These are phyloP conservation scores for Caloboletus firmus DNA, from an alignment of 1,284 basidiomycete genomes.

Conservation along the genomic window DNA sequence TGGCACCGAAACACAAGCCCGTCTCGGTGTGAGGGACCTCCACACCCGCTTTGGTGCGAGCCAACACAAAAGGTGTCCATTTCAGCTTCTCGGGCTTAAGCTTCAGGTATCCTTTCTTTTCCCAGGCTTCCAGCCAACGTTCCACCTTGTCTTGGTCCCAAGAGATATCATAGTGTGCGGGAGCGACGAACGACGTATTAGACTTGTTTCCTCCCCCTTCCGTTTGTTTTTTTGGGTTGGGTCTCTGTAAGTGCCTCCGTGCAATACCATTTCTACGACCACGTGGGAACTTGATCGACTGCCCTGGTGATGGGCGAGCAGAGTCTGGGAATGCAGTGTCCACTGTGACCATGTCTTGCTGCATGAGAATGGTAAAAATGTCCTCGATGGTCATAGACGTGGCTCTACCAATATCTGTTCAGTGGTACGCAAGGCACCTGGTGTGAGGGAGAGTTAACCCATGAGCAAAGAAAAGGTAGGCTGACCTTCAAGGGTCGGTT, in stretches of 20 bases:
- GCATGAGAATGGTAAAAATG: conserved; percentile 74
- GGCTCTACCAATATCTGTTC: conserved; percentile 77
- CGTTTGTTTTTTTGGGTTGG: conserved; percentile 50
- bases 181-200: conserved; percentile 58
- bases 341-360: conserved; percentile 76
- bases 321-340: conserved; percentile 50
- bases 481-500: conserved; percentile 75
- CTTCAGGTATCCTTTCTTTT: conserved; percentile 77
- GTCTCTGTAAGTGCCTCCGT: conserved; percentile 60
- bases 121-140: conserved; percentile 69
- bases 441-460: conserved; percentile 19
- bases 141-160: conserved; percentile 74
- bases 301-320: conserved; percentile 67
- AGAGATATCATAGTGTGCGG: conserved; percentile 74
- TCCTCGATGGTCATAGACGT: conserved; percentile 95
- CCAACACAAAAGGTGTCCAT: conserved; percentile 91
- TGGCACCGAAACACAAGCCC: conserved; percentile 20
- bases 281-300: conserved; percentile 70
- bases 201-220: conserved; percentile 45
- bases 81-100: conserved; percentile 86
- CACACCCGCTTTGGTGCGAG: conserved; percentile 52
- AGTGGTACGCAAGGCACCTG: conserved; percentile 16
- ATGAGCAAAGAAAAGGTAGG: conserved; percentile 12
- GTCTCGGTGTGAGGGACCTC: conserved; percentile 35
- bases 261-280: conserved; percentile 66